Evolutionary conservation across 306 rosid genomes (phyloP).

Genomic region (Acacia melanoxylon): DNA sequence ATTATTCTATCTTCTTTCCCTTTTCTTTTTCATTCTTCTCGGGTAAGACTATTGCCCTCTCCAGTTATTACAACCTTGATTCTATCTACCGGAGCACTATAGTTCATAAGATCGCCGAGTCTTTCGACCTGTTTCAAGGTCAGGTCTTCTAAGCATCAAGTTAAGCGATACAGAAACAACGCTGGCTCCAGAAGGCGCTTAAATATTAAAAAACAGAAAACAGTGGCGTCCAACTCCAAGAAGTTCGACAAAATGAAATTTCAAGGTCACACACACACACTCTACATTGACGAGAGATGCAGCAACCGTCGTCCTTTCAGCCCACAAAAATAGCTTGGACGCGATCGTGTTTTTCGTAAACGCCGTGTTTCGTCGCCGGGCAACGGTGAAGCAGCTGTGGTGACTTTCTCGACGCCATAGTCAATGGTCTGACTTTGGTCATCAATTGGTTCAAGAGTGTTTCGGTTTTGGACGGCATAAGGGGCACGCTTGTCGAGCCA

Average conservation of each 20-base stretch:
- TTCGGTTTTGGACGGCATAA: neutral
- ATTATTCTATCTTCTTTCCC: too few species aligned
- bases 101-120: neutral
- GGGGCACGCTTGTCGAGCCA: slow-evolving; percentile 60
- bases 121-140: neutral
- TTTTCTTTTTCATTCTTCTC: too few species aligned
- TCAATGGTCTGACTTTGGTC: neutral
- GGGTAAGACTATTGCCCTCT: too few species aligned
- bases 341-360: neutral
- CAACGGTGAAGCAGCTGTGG: neutral
- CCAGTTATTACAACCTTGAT: neutral
- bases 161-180: neutral
- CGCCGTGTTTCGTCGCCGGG: neutral
- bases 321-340: slow-evolving; percentile 49
- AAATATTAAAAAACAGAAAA: neutral
- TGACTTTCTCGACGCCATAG: slow-evolving; percentile 18
- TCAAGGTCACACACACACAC: neutral
- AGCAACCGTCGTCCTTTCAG: slow-evolving; percentile 42
- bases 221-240: neutral
- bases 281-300: slow-evolving; percentile 47
- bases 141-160: neutral
- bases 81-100: slow-evolving; percentile 28
- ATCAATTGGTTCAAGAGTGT: slow-evolving; percentile 5
- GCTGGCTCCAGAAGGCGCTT: neutral
- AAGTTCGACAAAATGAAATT: neutral